Evolutionary conservation across 768 basidiomycete genomes (phyloP), one percentile per base, ranked within the genome.

Genomic region (Mycena epipterygia): DNA sequence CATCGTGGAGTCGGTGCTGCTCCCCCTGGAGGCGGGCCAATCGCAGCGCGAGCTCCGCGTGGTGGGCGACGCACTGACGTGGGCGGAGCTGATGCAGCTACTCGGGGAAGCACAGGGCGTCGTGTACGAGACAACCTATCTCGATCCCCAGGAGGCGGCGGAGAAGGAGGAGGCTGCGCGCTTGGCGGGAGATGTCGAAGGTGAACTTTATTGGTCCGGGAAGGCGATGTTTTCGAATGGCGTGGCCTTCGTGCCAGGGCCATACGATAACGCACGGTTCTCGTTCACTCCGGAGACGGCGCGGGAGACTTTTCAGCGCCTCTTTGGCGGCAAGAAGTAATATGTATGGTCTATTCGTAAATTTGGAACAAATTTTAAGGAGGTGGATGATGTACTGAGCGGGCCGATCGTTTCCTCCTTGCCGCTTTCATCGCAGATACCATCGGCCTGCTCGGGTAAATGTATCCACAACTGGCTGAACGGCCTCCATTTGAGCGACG

Each of bases 151-250:
- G 14, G 49, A 52, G 14, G 61, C 61, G n/a, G 61, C 48, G 37
- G 61, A 27, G 13, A 63, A 63, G 37, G 61, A 63, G 21, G 61
- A 63, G 37, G 46, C 21, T 9, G 59, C 59, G 3, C 59, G 59
- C 30, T 42, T 61, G 7, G 46, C 42, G 14, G 59, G 59, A 21
- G 44, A 61, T n/a, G 21, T 23, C 19, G 59, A 61, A 21, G 46
- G 30, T 4, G 59, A 61, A 19, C 12, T 61, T 5, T 48, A 25
- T 42, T 61, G 59, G 59, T 13, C 44, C 13, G 44, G 30, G 46
- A 48, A 32, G 33, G 41, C 12, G 12, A 4, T 52, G n/a, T 37
- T 63, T 19, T 23, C 48, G 3, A 63, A 48, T 5, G 61, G 61
- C 13, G 49, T 52, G 25, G 61, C 48, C 35, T 19, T 27, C 41